A percentile compares a stretch with the other conserved stretches of the same genome.
phyloP scores from a whole-genome alignment of 2,329 filamentous ascomycete genomes.

The Monilinia aucupariae region DNA sequence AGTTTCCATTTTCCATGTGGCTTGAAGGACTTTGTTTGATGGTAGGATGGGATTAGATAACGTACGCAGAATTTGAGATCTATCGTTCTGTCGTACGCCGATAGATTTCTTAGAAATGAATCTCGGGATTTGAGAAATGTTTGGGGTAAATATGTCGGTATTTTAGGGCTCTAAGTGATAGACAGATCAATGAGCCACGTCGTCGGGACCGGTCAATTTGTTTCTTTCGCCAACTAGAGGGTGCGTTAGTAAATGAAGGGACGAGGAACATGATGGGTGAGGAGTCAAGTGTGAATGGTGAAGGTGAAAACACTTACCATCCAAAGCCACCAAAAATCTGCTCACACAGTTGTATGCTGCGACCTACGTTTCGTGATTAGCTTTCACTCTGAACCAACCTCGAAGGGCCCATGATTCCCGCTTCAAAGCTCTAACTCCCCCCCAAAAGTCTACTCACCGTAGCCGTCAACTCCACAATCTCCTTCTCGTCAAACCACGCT shows the following conservation, averaged over 20 bases:
- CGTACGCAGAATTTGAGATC: not conserved
- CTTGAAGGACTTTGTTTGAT: not conserved
- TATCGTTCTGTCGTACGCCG: not conserved
- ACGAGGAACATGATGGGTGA: not conserved
- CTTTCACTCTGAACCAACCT: not conserved
- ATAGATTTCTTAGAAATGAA: not conserved
- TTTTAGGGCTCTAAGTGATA: not conserved
- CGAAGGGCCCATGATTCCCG: conserved; percentile 1
- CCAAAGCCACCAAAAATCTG: conserved; percentile 74
- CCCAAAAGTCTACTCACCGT: conserved; percentile 40
- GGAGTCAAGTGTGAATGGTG: not conserved
- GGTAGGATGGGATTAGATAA: not conserved
- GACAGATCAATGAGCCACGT: conserved; percentile 7
- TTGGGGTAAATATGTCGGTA: not conserved
- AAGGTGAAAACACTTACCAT: conserved; percentile 65
- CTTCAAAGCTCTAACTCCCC: not conserved
- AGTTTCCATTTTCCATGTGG: not conserved
- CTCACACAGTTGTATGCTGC: conserved; percentile 83
- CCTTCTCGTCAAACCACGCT: conserved; percentile 57
- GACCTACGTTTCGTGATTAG: conserved; percentile 38
- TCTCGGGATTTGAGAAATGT: not conserved
- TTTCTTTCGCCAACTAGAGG: conserved; percentile 34
- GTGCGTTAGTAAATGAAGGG: not conserved
- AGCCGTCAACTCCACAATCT: conserved; percentile 76
- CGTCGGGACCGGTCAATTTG: conserved; percentile 22